phyloP scores from a whole-genome alignment of 2,329 filamentous ascomycete species.

The Gnomoniopsis smithogilvyi region DNA sequence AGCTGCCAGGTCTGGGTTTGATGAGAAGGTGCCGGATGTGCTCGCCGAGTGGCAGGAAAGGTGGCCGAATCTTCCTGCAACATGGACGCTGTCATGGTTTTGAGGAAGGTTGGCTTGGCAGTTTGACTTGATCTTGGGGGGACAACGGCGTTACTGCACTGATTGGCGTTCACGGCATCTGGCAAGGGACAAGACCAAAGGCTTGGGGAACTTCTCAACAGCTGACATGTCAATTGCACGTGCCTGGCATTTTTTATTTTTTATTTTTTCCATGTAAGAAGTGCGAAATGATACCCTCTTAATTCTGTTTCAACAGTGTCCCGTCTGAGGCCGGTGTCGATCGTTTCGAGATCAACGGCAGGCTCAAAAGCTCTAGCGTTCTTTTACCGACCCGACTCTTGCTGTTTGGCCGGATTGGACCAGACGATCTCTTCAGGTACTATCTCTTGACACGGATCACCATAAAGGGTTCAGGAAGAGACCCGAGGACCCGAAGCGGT shows the following conservation, averaged over 20 bases:
- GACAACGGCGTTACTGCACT: neutral
- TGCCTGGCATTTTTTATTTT: too few relatives aligned
- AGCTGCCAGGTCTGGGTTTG: slow-evolving; percentile 72
- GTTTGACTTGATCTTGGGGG: neutral
- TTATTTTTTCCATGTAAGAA: neutral
- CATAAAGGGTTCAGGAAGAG: too few relatives aligned
- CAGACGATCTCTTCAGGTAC: too few relatives aligned
- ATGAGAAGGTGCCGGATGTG: slow-evolving; percentile 90
- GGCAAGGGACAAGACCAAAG: neutral
- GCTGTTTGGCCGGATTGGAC: too few relatives aligned
- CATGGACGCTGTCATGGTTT: slow-evolving; percentile 96
- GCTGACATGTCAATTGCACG: too few relatives aligned
- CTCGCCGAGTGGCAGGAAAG: slow-evolving; percentile 90
- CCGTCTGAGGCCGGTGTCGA: neutral
- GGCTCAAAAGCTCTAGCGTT: too few relatives aligned
- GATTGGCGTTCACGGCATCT: neutral
- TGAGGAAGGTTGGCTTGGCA: slow-evolving; percentile 35
- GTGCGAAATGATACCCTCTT: neutral
- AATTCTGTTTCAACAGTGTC: neutral
- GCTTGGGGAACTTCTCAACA: neutral
- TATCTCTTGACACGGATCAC: too few relatives aligned
- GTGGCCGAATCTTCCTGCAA: slow-evolving; percentile 85
- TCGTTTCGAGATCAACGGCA: too few relatives aligned
- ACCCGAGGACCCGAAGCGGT: too few relatives aligned
- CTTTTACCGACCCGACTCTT: too few relatives aligned